These are phyloP conservation scores for Niveomyces coronatus DNA, from an alignment of 2,329 filamentous ascomycete species.

Conservation along the genomic window DNA sequence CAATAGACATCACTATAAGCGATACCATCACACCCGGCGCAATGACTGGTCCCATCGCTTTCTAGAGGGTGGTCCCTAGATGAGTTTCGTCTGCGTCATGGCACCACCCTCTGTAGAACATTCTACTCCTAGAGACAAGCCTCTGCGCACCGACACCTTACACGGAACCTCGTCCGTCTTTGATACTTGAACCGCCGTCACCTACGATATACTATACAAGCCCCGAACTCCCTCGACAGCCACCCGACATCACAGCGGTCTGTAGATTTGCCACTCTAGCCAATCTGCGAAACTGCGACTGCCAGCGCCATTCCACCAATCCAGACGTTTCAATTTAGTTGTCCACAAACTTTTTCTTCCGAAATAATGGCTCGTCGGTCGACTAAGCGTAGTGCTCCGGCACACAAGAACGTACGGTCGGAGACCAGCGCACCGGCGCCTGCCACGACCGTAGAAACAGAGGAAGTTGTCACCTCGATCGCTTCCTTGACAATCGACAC, in stretches of 20 bases:
- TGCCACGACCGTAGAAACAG: constrained; percentile 27
- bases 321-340: no score
- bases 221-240: no score
- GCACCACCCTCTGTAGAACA: constrained; percentile 43
- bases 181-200: no score
- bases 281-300: no score
- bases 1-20: no score
- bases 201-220: no score
- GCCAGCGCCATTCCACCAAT: no score
- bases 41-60: constrained; percentile 32
- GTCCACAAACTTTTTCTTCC: neutral
- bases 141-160: no score
- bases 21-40: constrained; percentile 11
- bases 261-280: constrained; percentile 5
- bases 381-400: constrained; percentile 23
- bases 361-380: constrained; percentile 15
- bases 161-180: no score
- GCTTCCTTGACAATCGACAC: constrained; percentile 33
- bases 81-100: constrained; percentile 33
- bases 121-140: no score
- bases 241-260: neutral
- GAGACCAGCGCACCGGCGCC: constrained; percentile 19
- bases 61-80: constrained; percentile 43
- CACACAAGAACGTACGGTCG: constrained; percentile 13
- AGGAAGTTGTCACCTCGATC: constrained; percentile 32